Percentiles rank a stretch among this genome's conserved stretches.
phyloP scores from a whole-genome alignment of 257 asterid genomes.

The Capsicum pubescens region DNA sequence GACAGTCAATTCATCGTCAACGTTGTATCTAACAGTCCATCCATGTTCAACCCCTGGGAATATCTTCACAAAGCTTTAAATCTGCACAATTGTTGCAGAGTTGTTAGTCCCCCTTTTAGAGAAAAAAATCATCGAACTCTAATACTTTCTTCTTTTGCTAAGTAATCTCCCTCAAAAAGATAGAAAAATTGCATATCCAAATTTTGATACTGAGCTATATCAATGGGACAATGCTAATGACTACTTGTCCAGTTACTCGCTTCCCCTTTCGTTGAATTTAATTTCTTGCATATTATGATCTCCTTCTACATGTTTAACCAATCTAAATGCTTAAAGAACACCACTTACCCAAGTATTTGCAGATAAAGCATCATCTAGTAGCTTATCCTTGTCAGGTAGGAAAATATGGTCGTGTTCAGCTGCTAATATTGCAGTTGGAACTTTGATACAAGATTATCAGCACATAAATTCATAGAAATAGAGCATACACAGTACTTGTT shows the following conservation, averaged over 20 bases:
- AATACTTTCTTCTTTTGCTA: too few species aligned
- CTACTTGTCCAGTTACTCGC: background rate
- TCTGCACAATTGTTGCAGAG: slow-evolving; percentile 39
- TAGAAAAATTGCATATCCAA: background rate
- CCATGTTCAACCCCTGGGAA: slow-evolving; percentile 70
- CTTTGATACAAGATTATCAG: slow-evolving; percentile 29
- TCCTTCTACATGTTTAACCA: background rate
- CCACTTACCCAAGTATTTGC: slow-evolving; percentile 51
- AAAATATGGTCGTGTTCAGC: slow-evolving; percentile 54
- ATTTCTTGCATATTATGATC: background rate
- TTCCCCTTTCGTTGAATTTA: background rate
- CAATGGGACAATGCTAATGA: background rate
- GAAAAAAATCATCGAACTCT: background rate
- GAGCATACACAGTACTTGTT: background rate
- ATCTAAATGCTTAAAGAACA: background rate
- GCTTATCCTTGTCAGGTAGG: slow-evolving; percentile 51
- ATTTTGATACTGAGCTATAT: background rate
- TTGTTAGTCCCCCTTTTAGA: background rate
- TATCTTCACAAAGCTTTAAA: slow-evolving; percentile 67
- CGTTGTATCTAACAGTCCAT: slow-evolving; percentile 58
- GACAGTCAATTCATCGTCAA: slow-evolving; percentile 52
- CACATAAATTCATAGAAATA: background rate
- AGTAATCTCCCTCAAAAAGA: too few species aligned
- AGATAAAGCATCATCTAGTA: slow-evolving; percentile 47
- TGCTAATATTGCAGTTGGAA: slow-evolving; percentile 65